Evolutionary conservation across 2,329 filamentous ascomycete genomes (phyloP).

Genomic region (Pyrenochaeta sp.): DNA sequence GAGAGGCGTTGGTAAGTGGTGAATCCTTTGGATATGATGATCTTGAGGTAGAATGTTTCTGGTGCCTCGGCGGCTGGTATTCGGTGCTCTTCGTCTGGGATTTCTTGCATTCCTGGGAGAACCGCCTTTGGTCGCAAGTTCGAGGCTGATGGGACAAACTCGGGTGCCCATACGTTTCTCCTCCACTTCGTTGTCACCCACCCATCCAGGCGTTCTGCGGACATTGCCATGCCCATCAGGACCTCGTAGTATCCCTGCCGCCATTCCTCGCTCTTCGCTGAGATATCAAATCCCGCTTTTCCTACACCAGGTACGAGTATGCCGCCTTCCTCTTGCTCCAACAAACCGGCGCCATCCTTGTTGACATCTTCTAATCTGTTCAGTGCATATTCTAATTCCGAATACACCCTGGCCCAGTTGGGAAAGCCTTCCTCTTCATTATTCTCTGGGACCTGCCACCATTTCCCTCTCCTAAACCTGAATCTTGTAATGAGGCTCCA

Average conservation of each 20-base stretch:
- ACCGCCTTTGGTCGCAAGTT: slow-evolving; percentile 82
- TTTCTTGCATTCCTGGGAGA: slow-evolving; percentile 67
- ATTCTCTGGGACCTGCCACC: slow-evolving; percentile 59
- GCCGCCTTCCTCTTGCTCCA: slow-evolving; percentile 63
- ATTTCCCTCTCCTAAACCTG: slow-evolving; percentile 65
- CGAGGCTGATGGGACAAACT: slow-evolving; percentile 79
- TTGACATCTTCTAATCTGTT: slow-evolving; percentile 72
- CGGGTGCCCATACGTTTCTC: slow-evolving; percentile 71
- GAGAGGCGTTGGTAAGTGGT: slow-evolving; percentile 79
- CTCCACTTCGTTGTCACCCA: slow-evolving; percentile 72
- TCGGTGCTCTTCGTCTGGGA: slow-evolving; percentile 79
- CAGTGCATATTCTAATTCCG: slow-evolving; percentile 67
- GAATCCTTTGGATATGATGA: slow-evolving; percentile 82
- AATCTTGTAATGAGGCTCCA: slow-evolving; percentile 78
- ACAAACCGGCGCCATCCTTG: slow-evolving; percentile 72
- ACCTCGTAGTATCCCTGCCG: slow-evolving; percentile 83
- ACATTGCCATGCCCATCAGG: slow-evolving; percentile 77
- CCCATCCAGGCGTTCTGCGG: slow-evolving; percentile 82
- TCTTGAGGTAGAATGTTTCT: slow-evolving; percentile 80
- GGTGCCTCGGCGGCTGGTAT: slow-evolving; percentile 70
- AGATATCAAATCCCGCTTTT: slow-evolving; percentile 70
- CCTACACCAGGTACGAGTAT: slow-evolving; percentile 44
- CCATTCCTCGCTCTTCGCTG: slow-evolving; percentile 82
- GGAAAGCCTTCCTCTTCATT: slow-evolving; percentile 65
- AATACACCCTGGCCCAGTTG: slow-evolving; percentile 75